Evolutionary conservation across 192 early-diverging fungal genomes (phyloP).

Genomic region (Geranomyces variabilis): DNA sequence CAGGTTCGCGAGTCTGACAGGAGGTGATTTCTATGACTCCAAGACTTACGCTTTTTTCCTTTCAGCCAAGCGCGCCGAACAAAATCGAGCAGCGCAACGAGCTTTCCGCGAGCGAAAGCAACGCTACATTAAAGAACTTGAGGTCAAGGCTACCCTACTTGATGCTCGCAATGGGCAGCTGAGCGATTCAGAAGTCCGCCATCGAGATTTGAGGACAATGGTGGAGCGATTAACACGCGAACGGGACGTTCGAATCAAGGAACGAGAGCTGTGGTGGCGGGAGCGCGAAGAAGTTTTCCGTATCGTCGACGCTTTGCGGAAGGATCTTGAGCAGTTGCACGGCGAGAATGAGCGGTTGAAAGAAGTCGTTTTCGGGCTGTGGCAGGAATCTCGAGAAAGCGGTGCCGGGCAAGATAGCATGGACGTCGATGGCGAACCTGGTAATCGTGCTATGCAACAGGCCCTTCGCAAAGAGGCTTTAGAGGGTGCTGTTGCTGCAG

Average conservation of each 20-base stretch:
- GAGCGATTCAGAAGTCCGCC: slow-evolving; percentile 23
- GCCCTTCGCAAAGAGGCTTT: neutral
- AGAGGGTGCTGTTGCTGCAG: neutral
- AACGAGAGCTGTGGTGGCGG: slow-evolving; percentile 39
- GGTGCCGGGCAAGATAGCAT: neutral
- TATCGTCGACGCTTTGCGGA: slow-evolving; percentile 26
- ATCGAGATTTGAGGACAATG: slow-evolving; percentile 17
- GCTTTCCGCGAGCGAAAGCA: slow-evolving; percentile 87
- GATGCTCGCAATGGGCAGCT: slow-evolving; percentile 16
- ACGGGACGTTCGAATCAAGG: slow-evolving; percentile 33
- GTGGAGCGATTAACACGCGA: slow-evolving; percentile 29
- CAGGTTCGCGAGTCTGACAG: no score
- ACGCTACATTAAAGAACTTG: slow-evolving; percentile 79
- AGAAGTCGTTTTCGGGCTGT: slow-evolving; percentile 24
- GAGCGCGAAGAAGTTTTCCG: slow-evolving; percentile 37
- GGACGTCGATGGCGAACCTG: neutral
- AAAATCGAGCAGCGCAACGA: slow-evolving; percentile 88
- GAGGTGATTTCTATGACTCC: neutral
- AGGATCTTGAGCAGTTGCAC: slow-evolving; percentile 18
- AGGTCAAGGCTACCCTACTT: slow-evolving; percentile 57
- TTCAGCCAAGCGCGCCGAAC: slow-evolving; percentile 42
- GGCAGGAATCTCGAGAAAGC: slow-evolving; percentile 18
- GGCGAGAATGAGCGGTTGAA: slow-evolving; percentile 25
- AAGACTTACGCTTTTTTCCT: no score
- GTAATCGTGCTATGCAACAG: neutral